Conservation (phyloP, 2,329 filamentous ascomycete species). For the Colletotrichum eremochloae region DNA sequence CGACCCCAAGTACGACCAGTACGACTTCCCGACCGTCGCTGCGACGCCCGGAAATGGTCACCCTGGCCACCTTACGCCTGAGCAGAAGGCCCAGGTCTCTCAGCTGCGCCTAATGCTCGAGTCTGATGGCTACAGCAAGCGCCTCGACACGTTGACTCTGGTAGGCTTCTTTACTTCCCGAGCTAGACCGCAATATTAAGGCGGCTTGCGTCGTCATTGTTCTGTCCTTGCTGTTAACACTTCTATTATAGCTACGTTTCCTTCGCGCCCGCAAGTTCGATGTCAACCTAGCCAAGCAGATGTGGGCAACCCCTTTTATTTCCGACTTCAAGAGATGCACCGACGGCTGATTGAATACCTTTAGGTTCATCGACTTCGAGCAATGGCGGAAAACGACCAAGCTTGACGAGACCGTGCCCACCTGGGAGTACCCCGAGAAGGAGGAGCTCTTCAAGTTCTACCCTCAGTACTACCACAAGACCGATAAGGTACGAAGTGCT, state of each 20-base stretch:
- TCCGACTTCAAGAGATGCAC: not conserved
- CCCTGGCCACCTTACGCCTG: slow-evolving; percentile 85
- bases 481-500: slow-evolving; percentile 73
- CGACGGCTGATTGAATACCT: slow-evolving; percentile 7
- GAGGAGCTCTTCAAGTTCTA: slow-evolving; percentile 89
- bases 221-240: slow-evolving; percentile 31
- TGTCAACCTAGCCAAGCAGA: slow-evolving; percentile 84
- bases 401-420: slow-evolving; percentile 83
- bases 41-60: slow-evolving; percentile 80
- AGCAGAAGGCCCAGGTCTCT: slow-evolving; percentile 90
- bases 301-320: slow-evolving; percentile 67
- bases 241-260: slow-evolving; percentile 78
- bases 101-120: slow-evolving; percentile 90
- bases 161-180: slow-evolving; percentile 61
- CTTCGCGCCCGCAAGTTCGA: slow-evolving; percentile 96
- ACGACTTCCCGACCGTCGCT: slow-evolving; percentile 88
- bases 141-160: slow-evolving; percentile 92
- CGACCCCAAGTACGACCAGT: slow-evolving; percentile 95
- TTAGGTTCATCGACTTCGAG: slow-evolving; percentile 91
- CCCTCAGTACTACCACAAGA: slow-evolving; percentile 99
- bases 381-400: slow-evolving; percentile 91
- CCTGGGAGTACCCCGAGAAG: slow-evolving; percentile 91
- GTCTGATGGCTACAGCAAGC: slow-evolving; percentile 82
- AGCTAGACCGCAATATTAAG: slow-evolving; percentile 34
- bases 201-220: not conserved